These are phyloP conservation scores for Coffea eugenioides DNA, from an alignment of 257 asterid species.

Conservation along the genomic window DNA sequence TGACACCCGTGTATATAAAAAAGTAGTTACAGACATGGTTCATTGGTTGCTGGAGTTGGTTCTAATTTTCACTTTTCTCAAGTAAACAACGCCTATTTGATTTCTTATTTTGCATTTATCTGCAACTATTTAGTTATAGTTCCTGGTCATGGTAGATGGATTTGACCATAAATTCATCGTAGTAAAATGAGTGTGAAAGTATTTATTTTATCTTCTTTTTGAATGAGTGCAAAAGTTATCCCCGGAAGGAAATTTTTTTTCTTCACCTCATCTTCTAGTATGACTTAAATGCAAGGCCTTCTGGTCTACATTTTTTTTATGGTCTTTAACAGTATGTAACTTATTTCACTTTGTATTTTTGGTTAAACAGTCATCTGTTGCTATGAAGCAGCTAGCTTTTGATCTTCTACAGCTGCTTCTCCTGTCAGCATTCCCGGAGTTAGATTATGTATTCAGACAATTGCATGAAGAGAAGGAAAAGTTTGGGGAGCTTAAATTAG, in stretches of 20 bases:
- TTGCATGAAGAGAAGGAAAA: slow-evolving; percentile 60
- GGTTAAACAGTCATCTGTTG: slow-evolving; percentile 66
- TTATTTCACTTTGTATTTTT: slow-evolving; percentile 1
- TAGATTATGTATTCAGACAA: slow-evolving; percentile 57
- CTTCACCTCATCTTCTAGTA: neutral
- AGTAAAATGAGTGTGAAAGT: neutral
- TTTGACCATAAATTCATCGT: neutral
- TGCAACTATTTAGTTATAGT: neutral
- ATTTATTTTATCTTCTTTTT: too few relatives aligned
- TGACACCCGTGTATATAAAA: too few relatives aligned
- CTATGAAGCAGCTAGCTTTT: slow-evolving; percentile 76
- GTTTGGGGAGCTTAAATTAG: slow-evolving; percentile 53
- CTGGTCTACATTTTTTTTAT: neutral
- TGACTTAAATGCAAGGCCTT: neutral
- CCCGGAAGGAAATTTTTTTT: neutral
- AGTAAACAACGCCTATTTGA: neutral
- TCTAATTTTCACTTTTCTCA: too few relatives aligned
- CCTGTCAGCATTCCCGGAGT: slow-evolving; percentile 83
- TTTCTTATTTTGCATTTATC: neutral
- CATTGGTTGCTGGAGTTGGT: neutral
- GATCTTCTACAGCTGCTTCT: slow-evolving; percentile 80
- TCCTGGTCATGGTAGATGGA: neutral
- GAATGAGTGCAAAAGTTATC: neutral
- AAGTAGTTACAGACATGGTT: neutral
- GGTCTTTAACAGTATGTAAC: neutral